Conservation (phyloP, 257 asterid genomes). For the Ophiorrhiza pumila region DNA sequence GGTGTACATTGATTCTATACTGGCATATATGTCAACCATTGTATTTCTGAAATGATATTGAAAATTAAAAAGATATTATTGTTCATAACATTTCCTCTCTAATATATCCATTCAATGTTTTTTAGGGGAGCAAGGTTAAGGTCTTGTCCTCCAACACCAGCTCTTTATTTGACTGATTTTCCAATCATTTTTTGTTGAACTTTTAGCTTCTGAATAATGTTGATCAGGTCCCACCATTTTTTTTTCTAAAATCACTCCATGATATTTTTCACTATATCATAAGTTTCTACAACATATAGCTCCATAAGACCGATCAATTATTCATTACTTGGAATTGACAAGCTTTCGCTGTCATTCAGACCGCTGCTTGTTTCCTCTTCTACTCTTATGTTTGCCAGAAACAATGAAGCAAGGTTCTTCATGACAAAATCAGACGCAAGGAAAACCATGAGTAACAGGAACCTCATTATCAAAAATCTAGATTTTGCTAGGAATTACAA, state of each 20-base stretch:
- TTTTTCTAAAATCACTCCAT: background rate
- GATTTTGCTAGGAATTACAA: background rate
- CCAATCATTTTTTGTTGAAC: background rate
- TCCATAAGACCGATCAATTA: no score
- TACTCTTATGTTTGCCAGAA: background rate
- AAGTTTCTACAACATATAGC: background rate
- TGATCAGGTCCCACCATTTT: background rate
- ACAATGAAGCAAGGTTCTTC: background rate
- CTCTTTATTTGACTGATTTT: background rate
- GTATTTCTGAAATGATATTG: no score
- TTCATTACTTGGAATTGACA: no score
- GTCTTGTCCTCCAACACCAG: background rate
- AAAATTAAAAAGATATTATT: no score
- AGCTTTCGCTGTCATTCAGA: background rate
- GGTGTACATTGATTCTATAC: no score
- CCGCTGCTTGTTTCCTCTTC: background rate
- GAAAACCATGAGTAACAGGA: background rate
- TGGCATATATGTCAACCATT: no score
- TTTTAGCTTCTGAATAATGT: background rate
- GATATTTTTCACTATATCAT: background rate
- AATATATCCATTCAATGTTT: no score
- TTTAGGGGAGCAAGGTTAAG: background rate
- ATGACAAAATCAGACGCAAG: background rate
- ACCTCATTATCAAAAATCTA: background rate
- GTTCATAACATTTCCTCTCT: no score